phyloP scores from a whole-genome alignment of 176 grass and related monocot species.

The Saccharum officinarum region DNA sequence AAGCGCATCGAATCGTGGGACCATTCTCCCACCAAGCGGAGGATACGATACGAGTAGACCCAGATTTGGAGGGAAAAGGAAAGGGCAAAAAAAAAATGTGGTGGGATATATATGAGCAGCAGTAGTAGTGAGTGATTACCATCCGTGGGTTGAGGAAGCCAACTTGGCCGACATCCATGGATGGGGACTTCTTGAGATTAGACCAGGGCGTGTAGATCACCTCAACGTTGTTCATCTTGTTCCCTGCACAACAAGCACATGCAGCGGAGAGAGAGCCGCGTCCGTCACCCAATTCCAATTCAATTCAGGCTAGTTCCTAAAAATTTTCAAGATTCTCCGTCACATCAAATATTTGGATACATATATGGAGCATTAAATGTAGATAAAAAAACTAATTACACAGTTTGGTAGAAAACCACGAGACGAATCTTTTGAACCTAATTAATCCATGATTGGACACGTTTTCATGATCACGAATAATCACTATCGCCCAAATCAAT shows the following conservation, averaged over 20 bases:
- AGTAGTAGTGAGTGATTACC: slow-evolving; percentile 34
- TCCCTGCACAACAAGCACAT: slow-evolving; percentile 64
- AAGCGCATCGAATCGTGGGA: not conserved
- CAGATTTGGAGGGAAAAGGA: not conserved
- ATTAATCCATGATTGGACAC: too few relatives aligned
- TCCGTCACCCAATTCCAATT: not conserved
- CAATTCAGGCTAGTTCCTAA: too few relatives aligned
- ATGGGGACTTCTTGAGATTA: slow-evolving; percentile 91
- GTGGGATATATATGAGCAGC: not conserved
- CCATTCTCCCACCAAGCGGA: not conserved
- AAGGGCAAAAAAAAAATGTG: not conserved
- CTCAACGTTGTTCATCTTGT: slow-evolving; percentile 95
- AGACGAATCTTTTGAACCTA: too few relatives aligned
- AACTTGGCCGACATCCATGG: slow-evolving; percentile 99
- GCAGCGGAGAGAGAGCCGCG: not conserved
- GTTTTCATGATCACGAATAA: slow-evolving; percentile 30
- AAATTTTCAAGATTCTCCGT: too few relatives aligned
- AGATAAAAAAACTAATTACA: too few relatives aligned
- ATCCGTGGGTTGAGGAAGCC: slow-evolving; percentile 81
- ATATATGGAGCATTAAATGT: too few relatives aligned
- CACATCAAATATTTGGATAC: too few relatives aligned
- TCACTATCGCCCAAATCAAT: slow-evolving; percentile 10
- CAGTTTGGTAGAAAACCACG: too few relatives aligned
- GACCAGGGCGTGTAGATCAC: slow-evolving; percentile 96
- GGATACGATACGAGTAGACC: too few relatives aligned